Evolutionary conservation across 805 yeast species (phyloP), one percentile per base, ranked within the genome.

Genomic region (Kuraishia borneana): DNA sequence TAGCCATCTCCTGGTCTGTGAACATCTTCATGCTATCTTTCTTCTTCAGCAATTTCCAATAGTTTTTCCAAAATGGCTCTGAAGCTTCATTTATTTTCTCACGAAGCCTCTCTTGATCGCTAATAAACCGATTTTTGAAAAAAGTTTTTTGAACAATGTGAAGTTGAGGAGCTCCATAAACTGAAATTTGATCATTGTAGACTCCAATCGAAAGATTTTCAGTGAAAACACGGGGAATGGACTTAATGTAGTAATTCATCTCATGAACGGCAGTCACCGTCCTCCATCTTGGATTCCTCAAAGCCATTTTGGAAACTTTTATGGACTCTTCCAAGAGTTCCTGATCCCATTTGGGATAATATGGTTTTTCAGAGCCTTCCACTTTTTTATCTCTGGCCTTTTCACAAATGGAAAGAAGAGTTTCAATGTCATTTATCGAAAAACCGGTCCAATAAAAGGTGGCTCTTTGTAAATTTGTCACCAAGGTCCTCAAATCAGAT

Each of bases 391-490:
- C 58, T 23, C 73, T 39, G 5, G 74, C 65, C 17, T 54, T 51
- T 12, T 60, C 53, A 33, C 79, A 67, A 20, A 78, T 66, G 17
- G 56, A 53, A 2, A 70, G 47, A 50, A 79, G 58, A 17, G 66
- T 58, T 32, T 70, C 70, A 20, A 79, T 59, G 51, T 79, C 85
- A 28, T 60, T 62, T 18, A 64, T 61, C 9, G 77, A 62, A 46
- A 79, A 79, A 0, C 85, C 87, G 1, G 83, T 74, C 88, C 88
- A 79, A 44, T 74, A 75, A 48, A 79, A 77, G 0, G 87, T 75
- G 1, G 81, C 74, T 38, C 78, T 61, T 49, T 73, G 83, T 20
- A 79, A 47, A 45, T 79, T 79, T 3, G 70, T 65, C 9, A 79
- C 66, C 41, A 79, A 59, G 32, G 77, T 51, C 39, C 77, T 56